Base-by-base conservation (phyloP, 1,139 yeast species). In the Debaryomycetaceae sp. region DNA sequence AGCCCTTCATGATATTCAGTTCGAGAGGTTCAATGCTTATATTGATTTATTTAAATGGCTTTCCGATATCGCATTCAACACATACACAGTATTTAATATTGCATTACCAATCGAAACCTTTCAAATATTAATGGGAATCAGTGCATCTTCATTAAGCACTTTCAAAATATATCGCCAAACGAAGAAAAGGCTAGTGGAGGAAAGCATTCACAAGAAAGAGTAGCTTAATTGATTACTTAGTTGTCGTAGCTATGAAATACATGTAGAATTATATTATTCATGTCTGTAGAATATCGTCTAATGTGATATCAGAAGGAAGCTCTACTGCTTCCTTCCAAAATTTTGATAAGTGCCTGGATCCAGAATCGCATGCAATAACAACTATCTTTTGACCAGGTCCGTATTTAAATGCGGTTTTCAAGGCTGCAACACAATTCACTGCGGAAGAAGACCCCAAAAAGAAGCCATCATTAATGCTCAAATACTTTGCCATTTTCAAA, bases 401-500 rank as follows among this genome's bases (percentile, higher is more conserved):
- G 34, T 67, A 61, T 44, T 73, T 65, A 33, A 60, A 51, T 0
- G 96, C 96, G 5, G 78, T 63, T 48, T 79, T 71, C 5, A 81
- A 78, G 0, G 96, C 95, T 1, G 96, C 97, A 1, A 87, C 96
- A 38, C 96, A 91, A 56, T 91, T 89, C 24, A 92, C 83, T 0
- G 96, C 96, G 8, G 95, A 84, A 31, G 96, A 87, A 30, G 95
- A 83, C 5, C 98, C 98, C 60, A 91, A 76, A 59, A 92, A 92
- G 22, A 87, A 63, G 0, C 98, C 98, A 57, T 92, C 98, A 43
- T 86, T 73, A 3, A 82, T 78, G 45, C 89, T 85, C 29, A 92
- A 62, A 54, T 63, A 86, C 57, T 83, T 82, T 11, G 98, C 98
- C 98, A 92, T 92, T 49, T 75, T 78, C 24, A 88, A 53, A 0